phyloP scores from a whole-genome alignment of 352 stramenopile species.

The Phytopythium montanum region DNA sequence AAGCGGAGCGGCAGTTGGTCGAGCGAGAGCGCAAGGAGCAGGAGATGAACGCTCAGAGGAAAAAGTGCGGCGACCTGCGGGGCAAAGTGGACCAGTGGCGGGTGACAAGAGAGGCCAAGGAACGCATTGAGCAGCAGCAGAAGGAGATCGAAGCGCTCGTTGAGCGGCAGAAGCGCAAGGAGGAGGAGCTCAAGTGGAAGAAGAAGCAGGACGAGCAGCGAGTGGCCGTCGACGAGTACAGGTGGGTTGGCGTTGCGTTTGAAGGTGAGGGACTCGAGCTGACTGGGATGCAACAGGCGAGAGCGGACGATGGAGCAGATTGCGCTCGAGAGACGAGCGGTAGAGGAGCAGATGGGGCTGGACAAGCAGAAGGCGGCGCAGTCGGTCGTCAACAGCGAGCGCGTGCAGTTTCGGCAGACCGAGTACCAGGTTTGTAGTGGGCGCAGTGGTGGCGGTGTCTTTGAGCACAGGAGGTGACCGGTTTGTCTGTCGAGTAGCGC shows the following conservation, averaged over 20 bases:
- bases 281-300: neutral
- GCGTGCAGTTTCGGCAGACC: constrained; percentile 53
- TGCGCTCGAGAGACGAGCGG: constrained; percentile 28
- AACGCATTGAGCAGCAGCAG: constrained; percentile 55
- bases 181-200: constrained; percentile 34
- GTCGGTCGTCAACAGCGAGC: constrained; percentile 52
- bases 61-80: constrained; percentile 38
- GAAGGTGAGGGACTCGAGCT: neutral
- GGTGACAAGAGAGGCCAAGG: constrained; percentile 45
- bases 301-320: constrained; percentile 43
- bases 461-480: neutral
- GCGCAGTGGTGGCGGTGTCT: neutral
- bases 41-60: constrained; percentile 32
- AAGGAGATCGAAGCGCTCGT: constrained; percentile 45
- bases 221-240: constrained; percentile 55
- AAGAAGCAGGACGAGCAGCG: constrained; percentile 50
- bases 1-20: constrained; percentile 18
- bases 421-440: constrained; percentile 41
- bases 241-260: constrained; percentile 12
- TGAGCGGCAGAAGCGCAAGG: constrained; percentile 27
- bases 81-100: constrained; percentile 47
- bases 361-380: constrained; percentile 32
- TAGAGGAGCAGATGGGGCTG: constrained; percentile 29
- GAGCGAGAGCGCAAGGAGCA: constrained; percentile 23
- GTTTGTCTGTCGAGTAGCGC: constrained; percentile 20